Percentiles rank a stretch among this genome's conserved stretches.
Conservation (phyloP, 805 yeast species). For the Phaffomyces thermotolerans region DNA sequence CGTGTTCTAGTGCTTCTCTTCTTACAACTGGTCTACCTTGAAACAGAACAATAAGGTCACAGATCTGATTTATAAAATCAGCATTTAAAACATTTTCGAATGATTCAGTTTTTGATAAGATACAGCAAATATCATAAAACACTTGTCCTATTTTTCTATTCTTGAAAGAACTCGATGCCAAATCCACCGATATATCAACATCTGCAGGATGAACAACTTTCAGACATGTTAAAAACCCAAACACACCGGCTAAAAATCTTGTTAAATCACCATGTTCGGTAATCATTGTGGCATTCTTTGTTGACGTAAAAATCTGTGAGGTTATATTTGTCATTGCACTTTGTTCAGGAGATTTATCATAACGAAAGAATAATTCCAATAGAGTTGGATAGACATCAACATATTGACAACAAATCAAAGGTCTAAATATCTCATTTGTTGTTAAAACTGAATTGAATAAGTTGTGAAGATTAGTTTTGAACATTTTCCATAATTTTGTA, state of each 20-base stretch:
- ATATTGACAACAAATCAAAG: constrained; percentile 66
- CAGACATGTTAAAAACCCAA: constrained; percentile 53
- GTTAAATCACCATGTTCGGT: constrained; percentile 58
- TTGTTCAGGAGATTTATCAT: constrained; percentile 75
- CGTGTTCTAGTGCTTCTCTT: constrained; percentile 74
- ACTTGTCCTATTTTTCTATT: constrained; percentile 74
- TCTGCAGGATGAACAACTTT: constrained; percentile 38
- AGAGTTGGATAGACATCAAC: constrained; percentile 75
- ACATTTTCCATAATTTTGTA: constrained; percentile 59
- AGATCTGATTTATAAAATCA: constrained; percentile 47
- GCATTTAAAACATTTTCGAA: constrained; percentile 38
- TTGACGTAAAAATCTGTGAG: constrained; percentile 75
- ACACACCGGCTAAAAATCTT: constrained; percentile 53
- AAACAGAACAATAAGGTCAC: constrained; percentile 59
- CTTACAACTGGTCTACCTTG: constrained; percentile 72
- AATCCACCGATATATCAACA: constrained; percentile 25
- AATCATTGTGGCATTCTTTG: constrained; percentile 59
- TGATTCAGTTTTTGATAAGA: constrained; percentile 61
- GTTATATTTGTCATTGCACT: constrained; percentile 66
- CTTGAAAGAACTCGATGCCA: constrained; percentile 32
- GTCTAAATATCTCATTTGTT: constrained; percentile 48
- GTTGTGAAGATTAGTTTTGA: constrained; percentile 53
- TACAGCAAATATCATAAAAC: constrained; percentile 71
- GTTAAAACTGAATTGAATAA: constrained; percentile 59
- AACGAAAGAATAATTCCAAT: constrained; percentile 57